Evolutionary conservation across 2,329 filamentous ascomycete genomes (phyloP).

Genomic region (Beauveria scarabaeidicola): DNA sequence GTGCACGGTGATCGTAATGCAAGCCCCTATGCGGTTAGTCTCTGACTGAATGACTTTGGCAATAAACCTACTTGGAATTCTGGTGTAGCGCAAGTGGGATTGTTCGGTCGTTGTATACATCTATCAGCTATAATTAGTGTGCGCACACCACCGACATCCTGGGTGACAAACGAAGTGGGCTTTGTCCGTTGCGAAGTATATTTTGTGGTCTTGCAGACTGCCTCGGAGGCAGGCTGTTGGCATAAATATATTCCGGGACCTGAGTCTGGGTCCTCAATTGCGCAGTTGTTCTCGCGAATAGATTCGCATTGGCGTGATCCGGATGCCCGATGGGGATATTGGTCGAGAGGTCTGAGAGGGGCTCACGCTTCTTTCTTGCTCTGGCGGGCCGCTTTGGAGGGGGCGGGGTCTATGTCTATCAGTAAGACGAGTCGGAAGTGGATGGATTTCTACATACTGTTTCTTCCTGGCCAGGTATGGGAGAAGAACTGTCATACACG

Average conservation of each 20-base stretch:
- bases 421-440: background rate
- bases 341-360: constrained; percentile 26
- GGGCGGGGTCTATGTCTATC: constrained; percentile 16
- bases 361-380: constrained; percentile 24
- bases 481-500: constrained; percentile 52
- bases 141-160: background rate
- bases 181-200: background rate
- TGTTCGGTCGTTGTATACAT: constrained; percentile 1
- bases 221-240: background rate
- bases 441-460: constrained; percentile 30
- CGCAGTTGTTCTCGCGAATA: background rate
- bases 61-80: background rate
- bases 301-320: background rate
- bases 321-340: constrained; percentile 23
- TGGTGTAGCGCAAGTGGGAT: background rate
- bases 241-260: background rate
- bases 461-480: constrained; percentile 29
- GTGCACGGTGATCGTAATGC: background rate
- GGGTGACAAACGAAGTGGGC: background rate
- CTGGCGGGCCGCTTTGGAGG: constrained; percentile 22
- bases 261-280: background rate
- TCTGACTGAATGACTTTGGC: background rate
- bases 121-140: background rate
- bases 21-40: background rate
- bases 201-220: background rate